Evolutionary conservation across 192 early-diverging fungal genomes (phyloP).

Genomic region (Backusella sp.): DNA sequence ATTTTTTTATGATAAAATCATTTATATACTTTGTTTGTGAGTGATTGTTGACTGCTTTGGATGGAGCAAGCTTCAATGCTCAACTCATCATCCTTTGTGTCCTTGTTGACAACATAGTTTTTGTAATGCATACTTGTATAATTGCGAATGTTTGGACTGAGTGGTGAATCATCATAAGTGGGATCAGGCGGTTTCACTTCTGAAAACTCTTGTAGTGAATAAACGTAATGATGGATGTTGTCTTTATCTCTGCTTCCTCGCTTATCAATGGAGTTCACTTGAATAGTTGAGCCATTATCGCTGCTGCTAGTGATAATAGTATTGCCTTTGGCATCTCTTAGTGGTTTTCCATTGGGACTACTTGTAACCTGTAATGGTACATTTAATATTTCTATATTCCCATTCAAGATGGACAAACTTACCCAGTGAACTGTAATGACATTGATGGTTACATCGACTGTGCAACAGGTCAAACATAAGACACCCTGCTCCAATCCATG

Average conservation of each 20-base stretch:
- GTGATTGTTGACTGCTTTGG: background rate
- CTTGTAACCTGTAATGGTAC: background rate
- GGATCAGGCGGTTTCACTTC: background rate
- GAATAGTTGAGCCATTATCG: background rate
- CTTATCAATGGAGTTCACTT: background rate
- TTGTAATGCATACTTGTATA: slow-evolving; percentile 1
- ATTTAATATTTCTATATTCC: background rate
- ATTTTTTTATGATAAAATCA: background rate
- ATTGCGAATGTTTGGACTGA: background rate
- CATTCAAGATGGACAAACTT: background rate
- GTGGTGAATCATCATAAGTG: background rate
- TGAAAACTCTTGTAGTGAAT: background rate
- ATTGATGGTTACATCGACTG: slow-evolving; percentile 48
- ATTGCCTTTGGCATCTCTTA: background rate
- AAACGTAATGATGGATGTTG: background rate
- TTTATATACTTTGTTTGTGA: slow-evolving; percentile 1
- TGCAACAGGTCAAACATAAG: slow-evolving; percentile 47
- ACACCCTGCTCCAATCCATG: slow-evolving; percentile 43
- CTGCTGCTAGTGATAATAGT: background rate
- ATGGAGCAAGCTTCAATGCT: background rate
- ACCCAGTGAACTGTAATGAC: slow-evolving; percentile 45
- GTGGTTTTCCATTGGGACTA: background rate
- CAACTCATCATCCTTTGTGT: background rate
- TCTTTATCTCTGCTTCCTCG: background rate
- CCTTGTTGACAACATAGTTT: background rate